These are phyloP conservation scores for Cladosporium sphaerospermum DNA, from an alignment of 2,329 filamentous ascomycete species.

Conservation along the genomic window DNA sequence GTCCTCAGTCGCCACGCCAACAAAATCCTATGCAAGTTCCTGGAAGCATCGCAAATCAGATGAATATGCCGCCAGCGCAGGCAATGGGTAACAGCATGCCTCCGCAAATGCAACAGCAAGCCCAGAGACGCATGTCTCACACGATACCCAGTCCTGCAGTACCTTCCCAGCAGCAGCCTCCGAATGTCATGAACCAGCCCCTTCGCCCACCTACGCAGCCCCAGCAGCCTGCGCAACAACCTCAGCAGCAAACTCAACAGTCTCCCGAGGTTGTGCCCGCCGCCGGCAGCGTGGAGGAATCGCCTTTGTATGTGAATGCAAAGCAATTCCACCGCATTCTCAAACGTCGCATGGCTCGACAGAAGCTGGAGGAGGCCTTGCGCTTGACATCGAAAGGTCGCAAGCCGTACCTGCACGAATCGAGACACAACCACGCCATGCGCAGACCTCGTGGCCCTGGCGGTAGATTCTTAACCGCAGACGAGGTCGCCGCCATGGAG, in stretches of 20 bases:
- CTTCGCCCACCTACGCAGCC: slow-evolving; percentile 71
- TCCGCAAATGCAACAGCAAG: slow-evolving; percentile 30
- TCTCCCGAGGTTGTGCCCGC: slow-evolving; percentile 69
- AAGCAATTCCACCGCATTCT: slow-evolving; percentile 98
- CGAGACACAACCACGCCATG: slow-evolving; percentile 97
- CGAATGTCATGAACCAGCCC: slow-evolving; percentile 52
- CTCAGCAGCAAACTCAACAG: slow-evolving; percentile 50
- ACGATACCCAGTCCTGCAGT: slow-evolving; percentile 63
- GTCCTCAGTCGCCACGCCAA: slow-evolving; percentile 69
- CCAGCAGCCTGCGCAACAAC: slow-evolving; percentile 46
- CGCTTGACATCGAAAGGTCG: slow-evolving; percentile 89
- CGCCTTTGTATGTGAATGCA: slow-evolving; percentile 93
- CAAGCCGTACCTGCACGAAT: slow-evolving; percentile 96
- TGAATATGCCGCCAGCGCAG: slow-evolving; percentile 48
- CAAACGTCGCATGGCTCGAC: slow-evolving; percentile 85
- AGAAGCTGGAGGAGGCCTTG: slow-evolving; percentile 87
- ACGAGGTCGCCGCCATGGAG: slow-evolving; percentile 89
- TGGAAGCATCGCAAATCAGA: slow-evolving; percentile 38
- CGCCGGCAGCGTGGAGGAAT: slow-evolving; percentile 70
- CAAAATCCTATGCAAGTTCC: slow-evolving; percentile 53
- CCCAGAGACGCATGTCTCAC: slow-evolving; percentile 63
- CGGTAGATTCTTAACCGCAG: slow-evolving; percentile 90
- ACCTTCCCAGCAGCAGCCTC: slow-evolving; percentile 25
- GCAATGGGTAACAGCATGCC: slow-evolving; percentile 44
- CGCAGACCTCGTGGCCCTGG: slow-evolving; percentile 86